phyloP scores from a whole-genome alignment of 2,329 filamentous ascomycete genomes.

The Dothidotthia symphoricarpi region DNA sequence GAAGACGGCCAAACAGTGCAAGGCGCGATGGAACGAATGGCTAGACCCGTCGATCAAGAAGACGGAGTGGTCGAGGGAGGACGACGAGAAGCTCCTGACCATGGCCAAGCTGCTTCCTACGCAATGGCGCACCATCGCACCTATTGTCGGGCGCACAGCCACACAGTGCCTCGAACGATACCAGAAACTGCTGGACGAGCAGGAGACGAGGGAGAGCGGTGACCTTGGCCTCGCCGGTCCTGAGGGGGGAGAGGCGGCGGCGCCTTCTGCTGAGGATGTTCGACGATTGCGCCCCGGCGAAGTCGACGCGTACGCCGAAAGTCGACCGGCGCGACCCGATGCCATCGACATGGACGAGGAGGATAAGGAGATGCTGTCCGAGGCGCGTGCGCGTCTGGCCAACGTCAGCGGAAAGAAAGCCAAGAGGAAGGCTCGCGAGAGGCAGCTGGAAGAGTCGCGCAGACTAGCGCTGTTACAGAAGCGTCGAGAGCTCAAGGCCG shows the following conservation, averaged over 20 bases:
- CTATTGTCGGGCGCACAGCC: conserved; percentile 91
- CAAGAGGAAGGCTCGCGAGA: conserved; percentile 92
- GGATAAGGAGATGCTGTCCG: conserved; percentile 98
- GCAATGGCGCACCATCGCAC: conserved; percentile 97
- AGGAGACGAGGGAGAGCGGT: conserved; percentile 80
- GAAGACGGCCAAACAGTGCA: conserved; percentile 98
- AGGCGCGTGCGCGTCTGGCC: conserved; percentile 90
- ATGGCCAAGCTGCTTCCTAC: conserved; percentile 98
- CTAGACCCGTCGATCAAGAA: conserved; percentile 97
- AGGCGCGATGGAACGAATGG: conserved; percentile 98
- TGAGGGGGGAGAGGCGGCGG: conserved; percentile 79
- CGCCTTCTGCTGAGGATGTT: conserved; percentile 90
- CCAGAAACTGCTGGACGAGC: conserved; percentile 93
- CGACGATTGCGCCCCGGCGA: conserved; percentile 85
- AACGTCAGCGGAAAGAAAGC: conserved; percentile 99
- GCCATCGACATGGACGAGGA: conserved; percentile 98
- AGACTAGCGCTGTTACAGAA: conserved; percentile 90
- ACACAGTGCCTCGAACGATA: conserved; percentile 97
- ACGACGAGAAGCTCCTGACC: conserved; percentile 95
- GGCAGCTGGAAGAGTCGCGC: conserved; percentile 91
- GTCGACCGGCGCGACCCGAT: conserved; percentile 90
- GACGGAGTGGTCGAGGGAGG: conserved; percentile 98
- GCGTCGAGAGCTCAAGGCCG: conserved; percentile 91
- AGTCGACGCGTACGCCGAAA: conserved; percentile 95
- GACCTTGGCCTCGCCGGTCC: conserved; percentile 81